A percentile compares a stretch with the other conserved stretches of the same genome.
phyloP scores from a whole-genome alignment of 2,329 filamentous ascomycete genomes.

The Lachnellula arida region DNA sequence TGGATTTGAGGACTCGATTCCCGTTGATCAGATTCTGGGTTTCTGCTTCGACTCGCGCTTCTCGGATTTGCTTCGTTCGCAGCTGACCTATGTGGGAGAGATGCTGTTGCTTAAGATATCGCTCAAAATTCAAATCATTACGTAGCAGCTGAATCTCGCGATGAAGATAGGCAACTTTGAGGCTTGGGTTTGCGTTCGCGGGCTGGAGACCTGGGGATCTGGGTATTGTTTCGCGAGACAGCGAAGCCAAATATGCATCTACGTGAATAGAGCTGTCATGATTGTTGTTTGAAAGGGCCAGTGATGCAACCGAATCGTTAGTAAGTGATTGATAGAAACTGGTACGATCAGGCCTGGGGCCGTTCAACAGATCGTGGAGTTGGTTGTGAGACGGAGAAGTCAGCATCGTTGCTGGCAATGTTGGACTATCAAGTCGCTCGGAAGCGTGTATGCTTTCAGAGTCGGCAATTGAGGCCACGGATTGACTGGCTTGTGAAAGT shows the following conservation, averaged over 20 bases:
- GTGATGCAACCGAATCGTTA: constrained; percentile 52
- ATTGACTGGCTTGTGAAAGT: constrained; percentile 47
- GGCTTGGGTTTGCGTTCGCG: constrained; percentile 29
- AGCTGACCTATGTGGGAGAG: constrained; percentile 76
- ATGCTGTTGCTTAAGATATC: constrained; percentile 79
- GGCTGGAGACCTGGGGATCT: constrained; percentile 27
- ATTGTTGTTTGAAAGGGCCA: constrained; percentile 23
- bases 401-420: constrained; percentile 47
- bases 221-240: constrained; percentile 21
- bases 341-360: constrained; percentile 54
- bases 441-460: constrained; percentile 30
- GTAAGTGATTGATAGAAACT: constrained; percentile 50
- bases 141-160: constrained; percentile 70
- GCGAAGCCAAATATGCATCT: constrained; percentile 27
- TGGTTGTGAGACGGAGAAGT: constrained; percentile 49
- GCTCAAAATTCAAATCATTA: constrained; percentile 79
- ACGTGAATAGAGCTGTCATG: constrained; percentile 23
- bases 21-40: constrained; percentile 75
- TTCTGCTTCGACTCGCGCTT: constrained; percentile 75
- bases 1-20: constrained; percentile 68
- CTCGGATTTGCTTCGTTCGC: constrained; percentile 67
- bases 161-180: constrained; percentile 53
- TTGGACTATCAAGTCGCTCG: constrained; percentile 53
- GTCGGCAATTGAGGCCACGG: constrained; percentile 42
- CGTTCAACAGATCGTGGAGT: constrained; percentile 55